Base-by-base conservation (phyloP, 2,329 filamentous ascomycete species). In the Beauveria sp. region DNA sequence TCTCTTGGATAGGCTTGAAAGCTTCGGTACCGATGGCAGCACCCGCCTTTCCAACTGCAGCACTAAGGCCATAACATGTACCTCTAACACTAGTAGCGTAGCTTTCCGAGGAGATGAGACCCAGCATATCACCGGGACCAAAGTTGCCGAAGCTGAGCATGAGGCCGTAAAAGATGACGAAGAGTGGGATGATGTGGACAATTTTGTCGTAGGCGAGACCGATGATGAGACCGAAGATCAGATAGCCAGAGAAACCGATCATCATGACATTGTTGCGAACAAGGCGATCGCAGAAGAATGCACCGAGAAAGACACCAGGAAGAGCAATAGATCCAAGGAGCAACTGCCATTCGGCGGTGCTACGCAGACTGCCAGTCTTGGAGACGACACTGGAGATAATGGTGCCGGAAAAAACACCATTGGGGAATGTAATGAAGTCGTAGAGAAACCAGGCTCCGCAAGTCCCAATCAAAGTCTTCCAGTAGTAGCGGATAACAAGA, bases 381-480 rank as follows among this genome's bases (percentile, higher is more conserved):
- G 34, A 38, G 8, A 77, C 62, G 22, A 76, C 70, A 3, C 73
- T 68, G 30, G 74, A 66, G 62, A 81, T 72, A 65, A 79, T 79
- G 4, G 73, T 75, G 5, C 72, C 77, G 16, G 74, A 77, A 67
- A 79, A 79, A 57, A 79, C 75, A 12, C 77, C 75, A 63, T 79
- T 79, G 5, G 77, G 77, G 62, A 79, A 80, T 3, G 77, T 79
- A 61, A 80, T 76, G 40, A 74, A 78, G 64, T 77, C 75, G 68
- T 80, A 80, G 14, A 83, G 74, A 68, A 84, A 84, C 79, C 81
- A 84, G 55, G 82, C 81, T 10, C 79, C 76, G 60, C 76, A 81
- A 10, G 81, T 82, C 10, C 82, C 80, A 38, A 80, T 71, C 12
- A 85, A 69, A 2, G 77, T 71, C 66, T 76, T 79, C 81, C 82